Evolutionary conservation across 2,329 filamentous ascomycete genomes (phyloP), one percentile per base, ranked within the genome.

Genomic region (Pseudogymnoascus sp.): DNA sequence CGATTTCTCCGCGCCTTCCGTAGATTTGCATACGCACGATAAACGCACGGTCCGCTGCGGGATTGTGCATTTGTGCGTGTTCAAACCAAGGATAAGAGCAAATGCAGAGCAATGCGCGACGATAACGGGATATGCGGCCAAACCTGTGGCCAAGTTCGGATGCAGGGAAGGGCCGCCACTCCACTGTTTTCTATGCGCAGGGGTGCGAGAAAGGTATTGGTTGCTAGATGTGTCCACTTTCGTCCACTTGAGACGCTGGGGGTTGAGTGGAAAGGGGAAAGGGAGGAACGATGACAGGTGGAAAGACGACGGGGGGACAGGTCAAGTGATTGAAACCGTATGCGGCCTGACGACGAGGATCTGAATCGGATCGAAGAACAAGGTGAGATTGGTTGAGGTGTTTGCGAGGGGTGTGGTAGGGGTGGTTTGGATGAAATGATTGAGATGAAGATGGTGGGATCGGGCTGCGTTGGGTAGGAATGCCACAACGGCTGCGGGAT

Each of bases 211-310:
- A 16, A 47, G 25, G 22, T 12, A 47, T 47, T 47, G 41, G 41
- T n/a, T 28, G 20, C 22, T 47, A n/a, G 4, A 25, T 4, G 22
- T 47, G 41, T 28, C 41, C 41, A 28, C 41, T 47, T 47, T 28
- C 41, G 41, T 47, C 41, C 41, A 47, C 41, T 47, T 47, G 41
- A 47, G 41, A 47, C 41, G 41, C 41, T 47, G 6, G 41, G 39
- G 37, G 12, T 3, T 41, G 22, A 47, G 22, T 47, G 41, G 41
- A 28, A 47, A 25, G 6, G 6, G 8, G 67, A 90, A 74, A 71
- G 79, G 79, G 72, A 89, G 85, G 61, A 92, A 78, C 67, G 83
- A 79, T 64, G 80, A 79, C 67, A 86, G 79, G 75, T 86, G 82
- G 64, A 91, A 68, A 65, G 50, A 60, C 69, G 22, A 71, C 65